A percentile compares a stretch with the other conserved stretches of the same genome.
Conservation (phyloP, 148 eudicot species). For the Tetragonia tetragonoides region DNA sequence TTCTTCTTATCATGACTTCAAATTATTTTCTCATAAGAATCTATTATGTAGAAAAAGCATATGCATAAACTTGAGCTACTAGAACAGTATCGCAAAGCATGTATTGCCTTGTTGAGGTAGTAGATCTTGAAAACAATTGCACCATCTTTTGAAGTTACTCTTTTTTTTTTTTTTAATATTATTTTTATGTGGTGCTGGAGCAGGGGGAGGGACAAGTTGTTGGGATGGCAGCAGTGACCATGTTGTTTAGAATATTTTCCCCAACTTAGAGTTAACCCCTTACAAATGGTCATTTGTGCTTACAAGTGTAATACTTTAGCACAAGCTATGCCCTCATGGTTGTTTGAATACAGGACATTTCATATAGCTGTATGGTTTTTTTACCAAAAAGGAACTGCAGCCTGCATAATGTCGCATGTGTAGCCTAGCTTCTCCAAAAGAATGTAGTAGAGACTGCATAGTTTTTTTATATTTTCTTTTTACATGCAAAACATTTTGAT, state of each 20-base stretch:
- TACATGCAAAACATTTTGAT: not conserved
- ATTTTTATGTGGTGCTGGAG: not conserved
- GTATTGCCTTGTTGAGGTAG: not conserved
- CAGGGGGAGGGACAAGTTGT: not conserved
- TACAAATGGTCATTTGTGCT: not conserved
- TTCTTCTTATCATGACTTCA: constrained; percentile 3
- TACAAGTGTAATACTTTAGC: not conserved
- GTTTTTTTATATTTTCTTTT: not conserved
- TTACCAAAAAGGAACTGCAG: no score
- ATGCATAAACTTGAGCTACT: not conserved
- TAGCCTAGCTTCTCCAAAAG: not conserved
- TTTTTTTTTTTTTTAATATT: not conserved
- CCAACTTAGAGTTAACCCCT: not conserved
- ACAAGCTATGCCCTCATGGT: not conserved
- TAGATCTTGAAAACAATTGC: not conserved
- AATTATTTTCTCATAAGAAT: not conserved
- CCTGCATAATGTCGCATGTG: not conserved
- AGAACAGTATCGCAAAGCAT: not conserved
- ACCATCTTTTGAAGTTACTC: not conserved
- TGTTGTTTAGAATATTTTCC: not conserved
- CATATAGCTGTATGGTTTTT: not conserved
- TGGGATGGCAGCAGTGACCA: not conserved
- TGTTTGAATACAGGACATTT: not conserved
- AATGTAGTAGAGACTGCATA: not conserved
- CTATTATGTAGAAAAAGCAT: constrained; percentile 9